A percentile compares a stretch with the other conserved stretches of the same genome.
phyloP scores from a whole-genome alignment of 345 rosid species.

The Eucalyptus pumila region DNA sequence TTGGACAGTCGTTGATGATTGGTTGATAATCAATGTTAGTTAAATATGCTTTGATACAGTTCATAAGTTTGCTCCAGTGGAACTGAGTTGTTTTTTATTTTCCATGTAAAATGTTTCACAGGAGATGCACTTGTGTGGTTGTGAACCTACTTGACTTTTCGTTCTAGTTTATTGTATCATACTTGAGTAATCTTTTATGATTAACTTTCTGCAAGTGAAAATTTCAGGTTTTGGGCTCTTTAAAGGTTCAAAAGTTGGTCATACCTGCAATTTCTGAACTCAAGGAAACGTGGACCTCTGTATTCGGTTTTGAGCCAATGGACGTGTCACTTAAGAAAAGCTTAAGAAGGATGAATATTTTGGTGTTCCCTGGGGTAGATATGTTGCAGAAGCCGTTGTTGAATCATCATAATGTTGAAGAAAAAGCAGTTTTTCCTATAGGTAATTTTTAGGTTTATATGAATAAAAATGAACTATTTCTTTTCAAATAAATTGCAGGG shows the following conservation, averaged over 20 bases:
- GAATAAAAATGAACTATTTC: neutral
- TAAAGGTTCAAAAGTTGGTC: constrained; percentile 67
- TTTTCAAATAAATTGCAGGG: neutral
- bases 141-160: neutral
- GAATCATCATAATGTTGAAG: constrained; percentile 6
- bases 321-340: constrained; percentile 20
- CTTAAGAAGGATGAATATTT: constrained; percentile 51
- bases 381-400: constrained; percentile 64
- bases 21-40: neutral
- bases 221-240: constrained; percentile 58
- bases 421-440: neutral
- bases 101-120: neutral
- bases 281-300: constrained; percentile 78
- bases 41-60: neutral
- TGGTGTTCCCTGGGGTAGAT: constrained; percentile 89
- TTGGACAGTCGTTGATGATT: neutral
- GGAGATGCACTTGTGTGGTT: neutral
- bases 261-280: constrained; percentile 92
- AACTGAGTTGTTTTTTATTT: neutral
- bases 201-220: neutral
- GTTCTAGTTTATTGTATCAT: neutral
- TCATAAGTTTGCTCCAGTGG: neutral
- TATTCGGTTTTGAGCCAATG: constrained; percentile 66
- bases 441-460: constrained; percentile 13
- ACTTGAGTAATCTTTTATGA: neutral